A percentile compares a stretch with the other conserved stretches of the same genome.
These are phyloP conservation scores for Grosmannia serpens DNA, from an alignment of 2,329 filamentous ascomycete genomes.

Conservation along the genomic window DNA sequence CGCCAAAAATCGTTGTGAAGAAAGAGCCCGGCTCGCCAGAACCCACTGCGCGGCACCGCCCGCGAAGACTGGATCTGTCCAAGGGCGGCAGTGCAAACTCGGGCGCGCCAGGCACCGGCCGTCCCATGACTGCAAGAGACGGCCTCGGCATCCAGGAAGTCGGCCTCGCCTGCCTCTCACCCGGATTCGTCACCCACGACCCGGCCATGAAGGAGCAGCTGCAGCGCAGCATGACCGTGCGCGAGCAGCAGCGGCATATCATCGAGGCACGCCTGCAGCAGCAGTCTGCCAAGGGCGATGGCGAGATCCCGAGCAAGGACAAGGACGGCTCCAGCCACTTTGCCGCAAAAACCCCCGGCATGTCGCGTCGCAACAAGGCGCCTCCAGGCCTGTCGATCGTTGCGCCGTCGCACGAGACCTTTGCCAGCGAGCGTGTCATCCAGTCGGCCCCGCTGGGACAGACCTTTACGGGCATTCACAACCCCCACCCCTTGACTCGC, in stretches of 20 bases:
- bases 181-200: slow-evolving; percentile 91
- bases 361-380: slow-evolving; percentile 63
- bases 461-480: slow-evolving; percentile 84
- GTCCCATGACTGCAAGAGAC: slow-evolving; percentile 70
- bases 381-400: slow-evolving; percentile 89
- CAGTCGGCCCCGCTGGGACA: slow-evolving; percentile 93
- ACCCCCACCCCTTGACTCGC: slow-evolving; percentile 62
- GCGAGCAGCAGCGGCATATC: slow-evolving; percentile 87
- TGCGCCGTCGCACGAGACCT: slow-evolving; percentile 84
- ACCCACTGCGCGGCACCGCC: slow-evolving; percentile 62
- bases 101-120: slow-evolving; percentile 47
- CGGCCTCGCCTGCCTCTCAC: slow-evolving; percentile 85
- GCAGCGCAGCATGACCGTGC: slow-evolving; percentile 83
- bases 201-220: slow-evolving; percentile 94
- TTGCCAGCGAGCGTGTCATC: slow-evolving; percentile 87
- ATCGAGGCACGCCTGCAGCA: slow-evolving; percentile 88
- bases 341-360: slow-evolving; percentile 59
- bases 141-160: slow-evolving; percentile 80
- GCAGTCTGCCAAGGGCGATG: slow-evolving; percentile 69
- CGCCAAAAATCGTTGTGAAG: slow-evolving; percentile 84
- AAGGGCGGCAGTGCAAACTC: slow-evolving; percentile 43
- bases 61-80: slow-evolving; percentile 67
- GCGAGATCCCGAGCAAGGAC: slow-evolving; percentile 44
- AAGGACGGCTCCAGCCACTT: slow-evolving; percentile 34
- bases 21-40: slow-evolving; percentile 89